phyloP scores from a whole-genome alignment of 2,329 filamentous ascomycete genomes.

The Alternaria novae-zelandiae region DNA sequence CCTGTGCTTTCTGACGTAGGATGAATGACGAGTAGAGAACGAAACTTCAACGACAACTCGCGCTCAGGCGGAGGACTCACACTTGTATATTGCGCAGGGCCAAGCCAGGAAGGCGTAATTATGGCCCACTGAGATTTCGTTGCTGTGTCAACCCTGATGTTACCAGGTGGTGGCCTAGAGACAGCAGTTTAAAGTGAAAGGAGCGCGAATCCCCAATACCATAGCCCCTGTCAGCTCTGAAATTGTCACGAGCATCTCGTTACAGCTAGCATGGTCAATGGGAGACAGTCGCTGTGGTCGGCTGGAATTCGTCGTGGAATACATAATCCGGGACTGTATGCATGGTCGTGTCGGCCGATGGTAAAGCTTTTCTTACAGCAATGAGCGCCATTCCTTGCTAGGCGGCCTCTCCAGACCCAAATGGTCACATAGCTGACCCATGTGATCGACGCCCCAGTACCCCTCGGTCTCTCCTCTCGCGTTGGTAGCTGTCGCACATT shows the following conservation, averaged over 20 bases:
- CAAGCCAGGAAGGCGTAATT: not conserved
- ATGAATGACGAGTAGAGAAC: not conserved
- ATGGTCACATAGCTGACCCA: constrained; percentile 62
- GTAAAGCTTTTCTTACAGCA: constrained; percentile 39
- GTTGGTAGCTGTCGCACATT: constrained; percentile 55
- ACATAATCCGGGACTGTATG: not conserved
- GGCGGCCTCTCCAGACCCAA: constrained; percentile 56
- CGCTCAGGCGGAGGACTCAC: not conserved
- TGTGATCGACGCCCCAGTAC: constrained; percentile 68
- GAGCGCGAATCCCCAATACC: not conserved
- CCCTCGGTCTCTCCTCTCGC: constrained; percentile 59
- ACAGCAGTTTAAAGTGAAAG: not conserved
- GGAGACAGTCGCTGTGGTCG: not conserved
- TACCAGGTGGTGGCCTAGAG: not conserved
- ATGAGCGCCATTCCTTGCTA: constrained; percentile 46
- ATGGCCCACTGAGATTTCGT: not conserved
- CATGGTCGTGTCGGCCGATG: not conserved
- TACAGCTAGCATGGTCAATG: not conserved
- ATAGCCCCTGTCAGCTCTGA: not conserved
- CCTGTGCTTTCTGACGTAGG: not conserved
- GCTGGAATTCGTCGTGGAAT: not conserved
- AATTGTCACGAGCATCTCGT: not conserved
- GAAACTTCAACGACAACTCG: not conserved
- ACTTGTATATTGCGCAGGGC: not conserved
- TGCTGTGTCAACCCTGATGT: not conserved